Percentiles rank a stretch among this genome's conserved stretches.
Conservation (phyloP, 352 stramenopile genomes). For the Halophytophthora batemanensis region DNA sequence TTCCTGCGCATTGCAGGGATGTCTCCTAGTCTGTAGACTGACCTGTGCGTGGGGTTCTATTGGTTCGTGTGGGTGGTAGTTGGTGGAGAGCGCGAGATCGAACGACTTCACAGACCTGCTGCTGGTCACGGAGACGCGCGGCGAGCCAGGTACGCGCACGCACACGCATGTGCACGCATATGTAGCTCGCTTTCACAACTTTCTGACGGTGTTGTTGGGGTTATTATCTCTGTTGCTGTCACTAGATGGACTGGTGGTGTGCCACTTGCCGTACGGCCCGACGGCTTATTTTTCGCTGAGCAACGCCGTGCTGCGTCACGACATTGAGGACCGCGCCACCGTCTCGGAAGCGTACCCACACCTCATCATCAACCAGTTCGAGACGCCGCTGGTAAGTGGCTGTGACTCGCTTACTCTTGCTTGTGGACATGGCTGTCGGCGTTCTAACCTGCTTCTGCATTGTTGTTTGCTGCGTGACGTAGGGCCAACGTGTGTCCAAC, state of each 20-base stretch:
- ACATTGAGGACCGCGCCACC: slow-evolving; percentile 96
- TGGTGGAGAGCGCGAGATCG: slow-evolving; percentile 95
- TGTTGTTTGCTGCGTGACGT: slow-evolving; percentile 6
- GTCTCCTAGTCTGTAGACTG: neutral
- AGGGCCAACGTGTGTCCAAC: slow-evolving; percentile 93
- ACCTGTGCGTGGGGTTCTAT: neutral
- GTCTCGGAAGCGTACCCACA: slow-evolving; percentile 94
- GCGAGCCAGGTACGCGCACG: slow-evolving; percentile 86
- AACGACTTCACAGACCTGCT: slow-evolving; percentile 99
- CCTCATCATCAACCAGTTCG: slow-evolving; percentile 97
- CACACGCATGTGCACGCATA: neutral
- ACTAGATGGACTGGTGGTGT: slow-evolving; percentile 96
- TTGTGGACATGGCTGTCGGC: neutral
- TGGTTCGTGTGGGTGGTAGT: slow-evolving; percentile 52
- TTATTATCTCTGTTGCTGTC: slow-evolving; percentile 7
- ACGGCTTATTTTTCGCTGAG: slow-evolving; percentile 98
- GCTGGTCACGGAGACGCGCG: slow-evolving; percentile 98
- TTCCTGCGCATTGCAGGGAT: too few relatives aligned
- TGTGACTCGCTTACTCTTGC: neutral
- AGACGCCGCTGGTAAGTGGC: slow-evolving; percentile 76
- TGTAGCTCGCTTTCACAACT: neutral
- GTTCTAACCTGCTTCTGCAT: neutral
- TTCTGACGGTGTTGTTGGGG: slow-evolving; percentile 6
- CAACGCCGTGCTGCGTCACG: slow-evolving; percentile 97
- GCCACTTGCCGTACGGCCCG: slow-evolving; percentile 97